Conservation (phyloP, 352 stramenopile species). For the Phytophthora pistaciae region DNA sequence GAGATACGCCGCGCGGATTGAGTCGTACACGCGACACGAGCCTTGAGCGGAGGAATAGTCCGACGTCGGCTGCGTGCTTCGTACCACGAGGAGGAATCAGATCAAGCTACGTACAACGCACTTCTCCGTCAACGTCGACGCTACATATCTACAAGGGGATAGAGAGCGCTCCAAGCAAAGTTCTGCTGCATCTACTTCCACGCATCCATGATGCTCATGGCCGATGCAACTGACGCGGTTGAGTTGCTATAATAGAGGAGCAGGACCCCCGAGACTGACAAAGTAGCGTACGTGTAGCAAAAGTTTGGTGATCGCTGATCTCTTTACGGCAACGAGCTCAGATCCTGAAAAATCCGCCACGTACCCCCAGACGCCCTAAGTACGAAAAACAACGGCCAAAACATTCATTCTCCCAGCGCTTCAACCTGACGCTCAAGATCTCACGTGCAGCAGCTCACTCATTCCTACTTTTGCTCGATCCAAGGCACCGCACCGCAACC, state of each 20-base stretch:
- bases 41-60: conserved; percentile 10
- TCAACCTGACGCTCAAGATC: conserved; percentile 12
- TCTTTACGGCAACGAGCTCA: not conserved
- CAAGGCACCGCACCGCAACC: conserved; percentile 16
- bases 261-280: not conserved
- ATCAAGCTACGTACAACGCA: conserved; percentile 2
- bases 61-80: conserved; percentile 2
- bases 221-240: not conserved
- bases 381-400: conserved; percentile 4
- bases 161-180: not conserved
- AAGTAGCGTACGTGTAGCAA: too few relatives aligned
- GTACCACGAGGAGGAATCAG: conserved; percentile 18
- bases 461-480: conserved; percentile 26
- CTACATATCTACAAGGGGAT: not conserved
- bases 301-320: not conserved
- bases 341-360: conserved; percentile 2
- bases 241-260: not conserved
- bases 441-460: not conserved
- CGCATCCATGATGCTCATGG: conserved; percentile 1
- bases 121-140: not conserved
- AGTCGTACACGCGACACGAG: conserved; percentile 54
- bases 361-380: conserved; percentile 1
- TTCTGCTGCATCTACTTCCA: conserved; percentile 2
- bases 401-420: conserved; percentile 13
- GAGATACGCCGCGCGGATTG: conserved; percentile 57